These are phyloP conservation scores for Boletus subparvulus DNA, from an alignment of 768 basidiomycete species.

Conservation along the genomic window DNA sequence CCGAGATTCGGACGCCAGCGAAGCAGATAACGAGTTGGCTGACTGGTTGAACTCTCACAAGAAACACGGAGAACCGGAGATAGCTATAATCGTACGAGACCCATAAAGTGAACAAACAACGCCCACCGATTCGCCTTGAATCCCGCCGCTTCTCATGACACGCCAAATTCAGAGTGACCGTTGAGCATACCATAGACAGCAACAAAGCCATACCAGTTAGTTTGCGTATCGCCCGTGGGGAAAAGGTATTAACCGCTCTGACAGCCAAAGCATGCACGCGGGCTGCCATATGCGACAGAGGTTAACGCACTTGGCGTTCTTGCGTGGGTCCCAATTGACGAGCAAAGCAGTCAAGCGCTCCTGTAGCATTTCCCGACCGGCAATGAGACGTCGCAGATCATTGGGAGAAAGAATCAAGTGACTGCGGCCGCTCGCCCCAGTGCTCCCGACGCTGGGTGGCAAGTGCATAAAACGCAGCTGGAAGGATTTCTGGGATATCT, in stretches of 20 bases:
- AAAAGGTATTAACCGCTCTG: conserved; percentile 5
- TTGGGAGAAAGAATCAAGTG: conserved; percentile 29
- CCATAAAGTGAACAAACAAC: no score
- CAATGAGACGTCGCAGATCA: conserved; percentile 32
- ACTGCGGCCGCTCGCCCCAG: conserved; percentile 29
- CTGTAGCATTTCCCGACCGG: conserved; percentile 33
- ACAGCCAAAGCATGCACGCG: conserved; percentile 5
- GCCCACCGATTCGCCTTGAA: no score
- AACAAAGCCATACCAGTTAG: neutral
- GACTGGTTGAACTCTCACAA: no score
- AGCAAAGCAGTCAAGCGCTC: conserved; percentile 21
- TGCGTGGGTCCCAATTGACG: conserved; percentile 5
- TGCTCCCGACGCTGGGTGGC: conserved; percentile 31
- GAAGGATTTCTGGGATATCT: conserved; percentile 37
- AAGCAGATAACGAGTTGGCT: no score
- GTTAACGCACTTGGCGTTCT: neutral
- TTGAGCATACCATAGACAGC: no score
- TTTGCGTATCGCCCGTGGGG: neutral
- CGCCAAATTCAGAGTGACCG: neutral
- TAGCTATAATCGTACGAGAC: no score
- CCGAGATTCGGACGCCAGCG: no score
- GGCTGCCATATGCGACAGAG: conserved; percentile 5
- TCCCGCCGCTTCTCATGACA: no score
- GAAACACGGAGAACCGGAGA: no score
- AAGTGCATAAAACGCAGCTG: conserved; percentile 42